A percentile compares a stretch with the other conserved stretches of the same genome.
phyloP scores from a whole-genome alignment of 2,329 filamentous ascomycete species.

The Rhexocercosporidium sp. region DNA sequence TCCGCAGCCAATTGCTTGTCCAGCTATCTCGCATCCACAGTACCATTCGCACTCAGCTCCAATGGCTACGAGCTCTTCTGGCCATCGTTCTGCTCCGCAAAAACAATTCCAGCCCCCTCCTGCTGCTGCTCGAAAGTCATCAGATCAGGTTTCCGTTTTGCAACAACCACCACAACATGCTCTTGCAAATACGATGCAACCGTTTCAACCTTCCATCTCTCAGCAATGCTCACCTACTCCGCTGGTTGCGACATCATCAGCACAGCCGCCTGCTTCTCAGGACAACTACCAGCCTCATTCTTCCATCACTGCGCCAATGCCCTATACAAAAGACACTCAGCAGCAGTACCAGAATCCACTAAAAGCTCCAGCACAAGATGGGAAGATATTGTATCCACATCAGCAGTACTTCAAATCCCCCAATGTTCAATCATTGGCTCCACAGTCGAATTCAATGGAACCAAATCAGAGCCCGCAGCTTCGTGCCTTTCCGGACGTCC shows the following conservation, averaged over 20 bases:
- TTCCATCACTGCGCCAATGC: not conserved
- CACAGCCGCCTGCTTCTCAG: slow-evolving; percentile 4
- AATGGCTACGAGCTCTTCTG: not conserved
- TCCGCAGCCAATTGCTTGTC: not conserved
- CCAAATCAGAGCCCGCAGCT: slow-evolving; percentile 3
- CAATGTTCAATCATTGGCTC: slow-evolving; percentile 8
- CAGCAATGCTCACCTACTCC: slow-evolving; percentile 3
- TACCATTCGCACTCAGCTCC: slow-evolving; percentile 9
- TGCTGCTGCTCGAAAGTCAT: not conserved
- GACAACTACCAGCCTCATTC: slow-evolving; percentile 17
- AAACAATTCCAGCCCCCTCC: not conserved
- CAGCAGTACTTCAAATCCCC: slow-evolving; percentile 13
- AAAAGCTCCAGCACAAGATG: not conserved
- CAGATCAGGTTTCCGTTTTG: not conserved
- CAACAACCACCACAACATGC: not conserved
- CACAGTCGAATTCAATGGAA: slow-evolving; percentile 13
- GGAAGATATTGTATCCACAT: slow-evolving; percentile 14
- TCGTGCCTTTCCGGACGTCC: slow-evolving; percentile 41
- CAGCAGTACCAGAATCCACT: not conserved
- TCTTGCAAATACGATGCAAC: not conserved
- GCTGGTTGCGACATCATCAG: not conserved
- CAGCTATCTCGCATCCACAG: not conserved
- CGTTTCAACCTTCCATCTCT: not conserved
- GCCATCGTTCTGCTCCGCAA: not conserved
- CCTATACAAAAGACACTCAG: not conserved